Evolutionary conservation across 768 basidiomycete species (phyloP), one percentile per base, ranked within the genome.

Genomic region (Gyrodon lividus): DNA sequence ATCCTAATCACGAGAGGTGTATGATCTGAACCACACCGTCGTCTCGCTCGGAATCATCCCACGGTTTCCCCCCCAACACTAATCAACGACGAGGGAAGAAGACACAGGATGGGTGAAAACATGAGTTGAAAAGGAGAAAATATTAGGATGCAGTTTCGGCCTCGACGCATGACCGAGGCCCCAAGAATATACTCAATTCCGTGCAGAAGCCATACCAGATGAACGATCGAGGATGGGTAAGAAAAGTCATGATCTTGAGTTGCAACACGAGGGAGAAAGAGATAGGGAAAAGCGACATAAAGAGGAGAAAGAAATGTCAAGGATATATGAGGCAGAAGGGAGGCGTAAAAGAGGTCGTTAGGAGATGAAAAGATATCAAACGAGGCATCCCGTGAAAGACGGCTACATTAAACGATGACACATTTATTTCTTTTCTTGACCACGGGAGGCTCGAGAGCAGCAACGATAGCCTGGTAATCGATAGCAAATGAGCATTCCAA

Each of bases 371-470:
- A 55, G 59, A 69, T 61, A 65, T 67, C 65, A 59, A 60, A 42
- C 39, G 59, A 61, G 57, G 57, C 59, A 62, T 63, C 53, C 59
- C 64, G 56, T 54, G 58, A 56, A 50, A 55, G 58, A 52, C 52
- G 51, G 54, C 61, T 66, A 65, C 58, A 64, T 86, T 80, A 98
- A 69, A 92, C 80, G 69, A 98, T 81, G 70, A 91, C 78, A 82
- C 95, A 98, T 71, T 80, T 86, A 62, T 63, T 73, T 74, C 69
- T 83, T 77, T 80, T 84, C 77, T 84, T 97, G 68, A 91, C 79
- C 58, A 96, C 87, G 60, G 97, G 97, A 45, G 97, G 97, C 70
- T 99, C 96, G 57, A 98, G 84, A 10, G 96, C 97, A 63, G 96
- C 96, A 54, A 98, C 97, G 65, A 99, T 98, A 48, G 97, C 97